A percentile compares a stretch with the other conserved stretches of the same genome.
Evolutionary conservation across 768 basidiomycete species (phyloP).

Genomic region (Roridomyces roridus): DNA sequence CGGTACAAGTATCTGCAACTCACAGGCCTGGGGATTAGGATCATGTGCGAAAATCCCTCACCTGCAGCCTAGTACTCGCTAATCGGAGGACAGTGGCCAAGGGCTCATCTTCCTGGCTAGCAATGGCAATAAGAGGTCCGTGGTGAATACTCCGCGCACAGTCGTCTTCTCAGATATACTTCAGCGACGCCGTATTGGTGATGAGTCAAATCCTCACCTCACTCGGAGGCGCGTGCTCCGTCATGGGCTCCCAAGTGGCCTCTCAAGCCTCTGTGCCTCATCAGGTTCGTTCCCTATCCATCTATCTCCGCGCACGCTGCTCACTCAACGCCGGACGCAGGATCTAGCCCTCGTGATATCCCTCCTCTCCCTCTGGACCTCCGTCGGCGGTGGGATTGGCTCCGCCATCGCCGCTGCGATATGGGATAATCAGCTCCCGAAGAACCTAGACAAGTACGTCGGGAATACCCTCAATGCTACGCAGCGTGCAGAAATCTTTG

Average conservation of each 20-base stretch:
- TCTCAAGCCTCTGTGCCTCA: conserved; percentile 58
- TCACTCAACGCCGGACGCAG: background rate
- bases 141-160: background rate
- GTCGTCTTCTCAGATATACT: background rate
- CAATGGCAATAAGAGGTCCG: conserved; percentile 22
- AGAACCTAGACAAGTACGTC: conserved; percentile 29
- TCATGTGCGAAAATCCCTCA: too few relatives aligned
- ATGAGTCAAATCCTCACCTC: conserved; percentile 56
- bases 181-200: conserved; percentile 42
- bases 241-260: conserved; percentile 48
- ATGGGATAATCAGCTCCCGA: conserved; percentile 31
- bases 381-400: conserved; percentile 51
- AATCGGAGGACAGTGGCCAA: conserved; percentile 20
- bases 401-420: conserved; percentile 42
- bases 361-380: conserved; percentile 55
- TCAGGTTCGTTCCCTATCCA: conserved; percentile 15
- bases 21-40: conserved; percentile 36
- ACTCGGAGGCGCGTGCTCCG: conserved; percentile 57
- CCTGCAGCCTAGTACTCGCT: background rate
- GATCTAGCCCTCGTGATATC: conserved; percentile 56
- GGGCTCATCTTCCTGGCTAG: conserved; percentile 34
- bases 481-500: conserved; percentile 22
- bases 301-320: background rate
- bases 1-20: conserved; percentile 55
- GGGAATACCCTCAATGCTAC: conserved; percentile 15